Evolutionary conservation across 495 filamentous ascomycete genomes (phyloP), one percentile per base, ranked within the genome.

Genomic region (Daldinia bambusicola): DNA sequence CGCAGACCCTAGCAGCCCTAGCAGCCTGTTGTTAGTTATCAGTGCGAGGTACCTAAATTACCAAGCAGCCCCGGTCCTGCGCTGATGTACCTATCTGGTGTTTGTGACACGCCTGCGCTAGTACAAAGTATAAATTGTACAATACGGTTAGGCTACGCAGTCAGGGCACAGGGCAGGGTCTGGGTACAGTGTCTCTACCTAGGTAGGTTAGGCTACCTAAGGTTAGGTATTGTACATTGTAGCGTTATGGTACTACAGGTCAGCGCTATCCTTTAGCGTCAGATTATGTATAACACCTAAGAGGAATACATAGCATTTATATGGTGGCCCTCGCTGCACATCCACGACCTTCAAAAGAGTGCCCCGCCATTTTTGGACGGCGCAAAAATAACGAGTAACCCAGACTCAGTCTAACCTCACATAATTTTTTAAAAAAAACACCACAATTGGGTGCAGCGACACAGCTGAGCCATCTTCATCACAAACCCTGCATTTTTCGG

Each of bases 361-460:
- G 70, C 70, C 70, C 70, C 70, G 70, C 70, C 70, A 73, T 69
- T 73, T 72, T 66, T 36, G 52, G 61, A 68, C 52, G 57, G 70
- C 66, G 70, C 70, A 73, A 73, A 73, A 72, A 72, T 68, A 72
- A 69, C 66, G 66, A 65, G 66, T 69, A 68, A 56, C 64, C 65
- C 61, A 68, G 52, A 37, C 51, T 34, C 32, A 62, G 63, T 63
- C 50, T 62, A 72, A 72, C 70, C 50, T 73, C 65, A 68, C 63
- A 71, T 71, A 60, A 71, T 63, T 71, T 71, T 65, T 55, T 48
- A 26, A 26, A 26, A 26, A 62, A 48, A 53, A n/a, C 61, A 73
- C 66, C 70, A 69, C 61, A 69, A 73, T 73, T 73, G 70, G 70
- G 62, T 73, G 66, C 70, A 66, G 69, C 63, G 34, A 48, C 55